Base-by-base conservation (phyloP, 148 eudicot genomes). In the Dianthus caryophyllus region DNA sequence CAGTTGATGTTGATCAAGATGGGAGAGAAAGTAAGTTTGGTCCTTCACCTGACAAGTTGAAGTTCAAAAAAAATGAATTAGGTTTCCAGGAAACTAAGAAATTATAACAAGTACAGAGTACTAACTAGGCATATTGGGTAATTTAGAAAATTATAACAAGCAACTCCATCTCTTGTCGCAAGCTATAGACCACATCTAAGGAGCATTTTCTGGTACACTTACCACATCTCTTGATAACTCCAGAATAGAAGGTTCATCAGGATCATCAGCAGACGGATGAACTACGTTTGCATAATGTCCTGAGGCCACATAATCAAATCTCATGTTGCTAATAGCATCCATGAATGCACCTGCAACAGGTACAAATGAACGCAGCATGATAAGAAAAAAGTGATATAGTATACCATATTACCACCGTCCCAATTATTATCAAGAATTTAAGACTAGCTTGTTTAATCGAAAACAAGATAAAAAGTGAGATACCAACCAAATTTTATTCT, bases 21-120 rank as follows among this genome's bases (percentile, higher is more conserved):
- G 90, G 15, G 99, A 94, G 54, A 94, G 89, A 61, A 94, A 94
- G 76, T 94, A 94, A 6, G 99, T 94, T 78, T 94, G 99, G 81
- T 94, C 99, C 86, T 94, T 94, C 47, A 94, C 87, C 99, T 94
- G 90, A 70, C 66, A 72, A 12, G 33, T 27, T 10, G 66, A 75
- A 15, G 31, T 52, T n/a, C 26, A 73, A 15, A 21, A 20, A 20
- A 14, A 15, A 30, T 0, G 13, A 3, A 36, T 62, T 58, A 69
- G 5, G 24, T 22, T n/a, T n/a, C n/a, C n/a, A n/a, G n/a, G n/a
- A n/a, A n/a, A n/a, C n/a, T 5, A 1, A 46, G 12, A 26, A 53
- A 52, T 39, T 39, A 58, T 46, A 13, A 9, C 18, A 18, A 29
- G 41, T 1, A 13, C 0, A n/a, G n/a, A n/a, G n/a, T n/a, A n/a